phyloP scores from a whole-genome alignment of 2,329 filamentous ascomycete genomes.

The Chaetothyriales sp. region DNA sequence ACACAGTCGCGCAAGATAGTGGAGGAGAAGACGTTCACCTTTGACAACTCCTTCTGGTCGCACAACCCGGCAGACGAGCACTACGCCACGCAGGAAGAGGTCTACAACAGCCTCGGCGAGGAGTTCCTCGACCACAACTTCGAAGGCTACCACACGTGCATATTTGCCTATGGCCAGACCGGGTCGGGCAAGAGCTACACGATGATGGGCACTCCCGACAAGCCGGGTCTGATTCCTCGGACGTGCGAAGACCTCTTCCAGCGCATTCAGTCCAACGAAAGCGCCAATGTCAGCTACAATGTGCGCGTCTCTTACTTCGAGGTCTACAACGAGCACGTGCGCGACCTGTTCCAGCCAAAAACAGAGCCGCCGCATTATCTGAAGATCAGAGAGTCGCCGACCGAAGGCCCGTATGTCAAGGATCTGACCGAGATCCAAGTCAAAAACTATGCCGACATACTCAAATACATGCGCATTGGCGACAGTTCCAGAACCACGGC shows the following conservation, averaged over 20 bases:
- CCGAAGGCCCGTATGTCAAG: conserved; percentile 92
- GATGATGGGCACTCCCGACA: conserved; percentile 79
- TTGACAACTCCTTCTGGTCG: conserved; percentile 98
- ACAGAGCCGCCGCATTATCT: conserved; percentile 77
- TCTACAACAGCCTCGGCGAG: conserved; percentile 87
- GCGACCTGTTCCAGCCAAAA: conserved; percentile 73
- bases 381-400: conserved; percentile 91
- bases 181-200: conserved; percentile 97
- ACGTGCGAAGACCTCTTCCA: conserved; percentile 95
- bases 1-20: conserved; percentile 57
- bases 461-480: conserved; percentile 79
- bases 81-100: conserved; percentile 83
- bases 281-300: conserved; percentile 87
- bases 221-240: conserved; percentile 82
- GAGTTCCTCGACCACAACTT: conserved; percentile 99
- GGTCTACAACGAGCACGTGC: conserved; percentile 98
- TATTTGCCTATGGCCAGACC: conserved; percentile 96
- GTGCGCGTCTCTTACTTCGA: conserved; percentile 98
- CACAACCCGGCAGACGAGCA: conserved; percentile 65
- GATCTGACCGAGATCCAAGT: conserved; percentile 89
- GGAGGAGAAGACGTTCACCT: conserved; percentile 85
- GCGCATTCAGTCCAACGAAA: conserved; percentile 72
- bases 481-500: conserved; percentile 79
- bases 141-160: conserved; percentile 97
- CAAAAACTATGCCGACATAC: conserved; percentile 70